These are phyloP conservation scores for Mycena vulgaris DNA, from an alignment of 768 basidiomycete species.

Conservation along the genomic window DNA sequence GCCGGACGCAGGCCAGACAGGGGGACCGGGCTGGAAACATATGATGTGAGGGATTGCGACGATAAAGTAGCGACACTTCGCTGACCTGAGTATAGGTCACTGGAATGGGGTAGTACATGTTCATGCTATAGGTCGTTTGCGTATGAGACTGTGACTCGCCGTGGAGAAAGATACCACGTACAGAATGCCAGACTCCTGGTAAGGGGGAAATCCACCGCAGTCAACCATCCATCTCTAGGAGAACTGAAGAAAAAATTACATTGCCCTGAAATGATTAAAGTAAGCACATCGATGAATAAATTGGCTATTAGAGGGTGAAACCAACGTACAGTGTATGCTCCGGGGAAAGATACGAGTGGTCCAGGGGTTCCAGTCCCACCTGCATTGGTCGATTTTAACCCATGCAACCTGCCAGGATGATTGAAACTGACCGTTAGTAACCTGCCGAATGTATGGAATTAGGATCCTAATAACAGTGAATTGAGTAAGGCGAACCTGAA, in stretches of 20 bases:
- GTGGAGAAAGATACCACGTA: background rate
- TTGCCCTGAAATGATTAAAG: background rate
- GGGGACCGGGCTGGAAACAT: constrained; percentile 21
- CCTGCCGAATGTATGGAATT: background rate
- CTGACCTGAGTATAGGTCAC: constrained; percentile 37
- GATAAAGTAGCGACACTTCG: background rate
- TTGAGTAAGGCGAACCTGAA: constrained; percentile 42
- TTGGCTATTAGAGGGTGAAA: background rate
- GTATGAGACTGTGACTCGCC: background rate
- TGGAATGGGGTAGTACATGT: constrained; percentile 43
- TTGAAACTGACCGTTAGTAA: background rate
- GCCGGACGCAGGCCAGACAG: constrained; percentile 25
- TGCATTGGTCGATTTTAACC: constrained; percentile 26
- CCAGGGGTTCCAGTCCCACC: constrained; percentile 50
- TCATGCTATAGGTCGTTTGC: background rate
- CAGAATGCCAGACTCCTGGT: constrained; percentile 38
- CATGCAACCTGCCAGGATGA: background rate
- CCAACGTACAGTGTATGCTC: constrained; percentile 47
- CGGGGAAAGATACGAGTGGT: constrained; percentile 52
- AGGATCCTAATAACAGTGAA: no score
- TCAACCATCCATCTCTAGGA: background rate
- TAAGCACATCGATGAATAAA: background rate
- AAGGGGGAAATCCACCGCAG: no score
- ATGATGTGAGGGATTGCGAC: background rate
- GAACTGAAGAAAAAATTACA: background rate